Base-by-base conservation (phyloP, 768 basidiomycete species). In the Mycena galopus region DNA sequence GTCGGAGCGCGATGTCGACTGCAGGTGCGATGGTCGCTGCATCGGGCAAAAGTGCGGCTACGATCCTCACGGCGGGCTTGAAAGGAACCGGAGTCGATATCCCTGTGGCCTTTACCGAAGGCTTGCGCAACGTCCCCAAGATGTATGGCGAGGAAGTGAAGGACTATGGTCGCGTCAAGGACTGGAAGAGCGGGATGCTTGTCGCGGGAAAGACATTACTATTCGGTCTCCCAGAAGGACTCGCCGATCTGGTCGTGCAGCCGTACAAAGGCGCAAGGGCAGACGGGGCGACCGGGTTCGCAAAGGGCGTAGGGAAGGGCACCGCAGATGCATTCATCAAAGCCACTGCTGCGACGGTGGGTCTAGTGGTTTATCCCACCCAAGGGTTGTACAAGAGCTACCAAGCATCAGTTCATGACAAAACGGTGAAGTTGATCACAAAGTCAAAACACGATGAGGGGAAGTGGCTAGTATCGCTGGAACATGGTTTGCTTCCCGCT, bases 201-300 rank as follows among this genome's bases (percentile, higher is more conserved):
- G 85, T 85, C 65, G 86, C 80, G 19, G 86, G 81, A 4, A 86
- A 85, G 77, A 78, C 81, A 29, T 72, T 76, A 42, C 70, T 32
- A 33, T 59, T 57, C 11, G 71, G 53, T 6, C 47, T 71, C 29
- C 16, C 73, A 8, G 65, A 62, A 23, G 77, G 77, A 6, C 7
- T 74, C 12, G 44, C 67, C 4, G 77, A 66, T 33, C 9, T 73
- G 7, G n/a, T 76, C 27, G 35, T 69, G 14, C 67, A 77, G 56
- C 75, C 77, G 25, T 66, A 74, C 35, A 67, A 67, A 55, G 77
- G 75, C 17, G 77, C 75, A 10, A 51, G 44, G 42, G 71, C 67
- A 21, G 75, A 76, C 17, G 77, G 77, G 1, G 27, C 14, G 2
- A 2, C 70, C 12, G 77, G 77, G 0, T 32, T 67, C 3, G 50